phyloP scores from a whole-genome alignment of 1,284 basidiomycete genomes.

The Cerrena zonata region DNA sequence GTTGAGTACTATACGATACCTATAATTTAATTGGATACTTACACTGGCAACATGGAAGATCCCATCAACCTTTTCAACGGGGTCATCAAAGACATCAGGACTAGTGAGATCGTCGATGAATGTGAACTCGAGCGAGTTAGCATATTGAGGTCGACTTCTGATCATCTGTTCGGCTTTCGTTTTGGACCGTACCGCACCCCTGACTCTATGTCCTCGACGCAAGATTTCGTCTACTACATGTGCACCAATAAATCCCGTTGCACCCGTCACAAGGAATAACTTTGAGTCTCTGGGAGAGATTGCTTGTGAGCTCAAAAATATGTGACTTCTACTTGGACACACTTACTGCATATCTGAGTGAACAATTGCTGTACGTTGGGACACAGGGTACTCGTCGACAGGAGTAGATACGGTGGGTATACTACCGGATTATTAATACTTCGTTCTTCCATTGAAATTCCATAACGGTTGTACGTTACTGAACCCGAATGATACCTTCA shows the following conservation, averaged over 20 bases:
- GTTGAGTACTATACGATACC: no score
- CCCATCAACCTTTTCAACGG: slow-evolving; percentile 37
- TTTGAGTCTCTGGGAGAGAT: neutral
- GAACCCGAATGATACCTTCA: no score
- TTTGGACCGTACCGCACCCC: slow-evolving; percentile 13
- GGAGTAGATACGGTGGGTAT: neutral
- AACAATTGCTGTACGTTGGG: neutral
- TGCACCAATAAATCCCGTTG: slow-evolving; percentile 20
- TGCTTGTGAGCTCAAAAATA: neutral
- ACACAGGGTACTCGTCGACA: neutral
- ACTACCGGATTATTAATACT: no score
- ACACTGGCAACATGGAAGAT: slow-evolving; percentile 21
- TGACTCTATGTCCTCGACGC: slow-evolving; percentile 16
- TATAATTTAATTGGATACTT: slow-evolving; percentile 3
- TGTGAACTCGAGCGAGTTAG: slow-evolving; percentile 10
- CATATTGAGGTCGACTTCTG: slow-evolving; percentile 4
- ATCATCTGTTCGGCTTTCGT: slow-evolving; percentile 10
- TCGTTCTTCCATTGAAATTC: no score
- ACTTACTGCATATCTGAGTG: neutral
- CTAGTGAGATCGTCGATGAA: slow-evolving; percentile 12
- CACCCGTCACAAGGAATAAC: slow-evolving; percentile 14
- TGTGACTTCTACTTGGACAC: neutral
- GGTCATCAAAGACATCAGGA: slow-evolving; percentile 39
- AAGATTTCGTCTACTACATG: slow-evolving; percentile 21
- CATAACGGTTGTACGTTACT: no score